A percentile compares a stretch with the other conserved stretches of the same genome.
Evolutionary conservation across 306 rosid species (phyloP).

Genomic region (Vigna angularis): DNA sequence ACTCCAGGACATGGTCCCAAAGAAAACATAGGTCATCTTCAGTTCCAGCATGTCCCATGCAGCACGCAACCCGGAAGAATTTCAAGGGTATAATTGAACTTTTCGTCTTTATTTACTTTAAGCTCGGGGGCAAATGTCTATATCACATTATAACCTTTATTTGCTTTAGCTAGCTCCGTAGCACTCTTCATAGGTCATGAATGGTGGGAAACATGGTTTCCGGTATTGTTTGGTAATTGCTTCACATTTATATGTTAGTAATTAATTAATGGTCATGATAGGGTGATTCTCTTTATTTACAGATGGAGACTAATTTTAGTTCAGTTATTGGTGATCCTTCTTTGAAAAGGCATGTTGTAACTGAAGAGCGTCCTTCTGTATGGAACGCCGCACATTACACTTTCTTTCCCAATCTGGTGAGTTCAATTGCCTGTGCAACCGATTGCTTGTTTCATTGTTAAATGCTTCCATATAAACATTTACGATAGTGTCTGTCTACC

Average conservation of each 20-base stretch:
- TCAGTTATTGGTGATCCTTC: conserved; percentile 60
- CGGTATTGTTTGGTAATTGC: conserved; percentile 10
- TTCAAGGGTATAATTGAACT: conserved; percentile 60
- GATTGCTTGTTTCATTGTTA: background rate
- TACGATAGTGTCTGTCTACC: background rate
- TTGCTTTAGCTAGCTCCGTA: conserved; percentile 22
- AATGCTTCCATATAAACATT: background rate
- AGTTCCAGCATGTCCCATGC: conserved; percentile 59
- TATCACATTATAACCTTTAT: background rate
- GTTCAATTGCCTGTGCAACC: conserved; percentile 33
- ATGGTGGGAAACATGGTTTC: conserved; percentile 20
- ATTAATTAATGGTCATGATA: conserved; percentile 12
- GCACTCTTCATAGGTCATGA: conserved; percentile 22
- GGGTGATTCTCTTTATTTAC: conserved; percentile 47
- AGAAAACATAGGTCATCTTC: conserved; percentile 62
- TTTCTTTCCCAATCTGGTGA: conserved; percentile 78
- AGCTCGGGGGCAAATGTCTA: background rate
- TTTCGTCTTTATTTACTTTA: conserved; percentile 11
- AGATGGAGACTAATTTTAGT: conserved; percentile 68
- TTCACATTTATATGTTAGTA: conserved; percentile 18
- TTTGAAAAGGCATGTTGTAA: conserved; percentile 62
- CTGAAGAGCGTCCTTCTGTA: conserved; percentile 61
- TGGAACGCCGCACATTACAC: conserved; percentile 72
- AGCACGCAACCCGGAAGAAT: conserved; percentile 56
- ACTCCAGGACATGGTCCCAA: conserved; percentile 62